phyloP scores from a whole-genome alignment of 2,329 filamentous ascomycete genomes.

The Aspergillus quadrilineatus region DNA sequence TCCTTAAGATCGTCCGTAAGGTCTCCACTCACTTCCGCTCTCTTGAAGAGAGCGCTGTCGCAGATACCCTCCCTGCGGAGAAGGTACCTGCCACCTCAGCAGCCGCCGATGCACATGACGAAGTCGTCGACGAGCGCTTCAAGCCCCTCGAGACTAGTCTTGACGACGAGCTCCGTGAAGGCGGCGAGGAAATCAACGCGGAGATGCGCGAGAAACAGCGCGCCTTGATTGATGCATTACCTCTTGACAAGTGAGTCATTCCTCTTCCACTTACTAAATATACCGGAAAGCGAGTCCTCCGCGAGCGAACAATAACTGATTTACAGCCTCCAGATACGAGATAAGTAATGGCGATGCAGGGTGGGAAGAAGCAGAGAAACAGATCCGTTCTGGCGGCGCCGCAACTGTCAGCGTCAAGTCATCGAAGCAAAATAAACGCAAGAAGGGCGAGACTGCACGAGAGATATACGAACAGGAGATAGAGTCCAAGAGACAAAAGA shows the following conservation, averaged over 20 bases:
- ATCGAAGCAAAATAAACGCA: conserved; percentile 69
- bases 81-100: conserved; percentile 38
- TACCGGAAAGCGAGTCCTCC: neutral
- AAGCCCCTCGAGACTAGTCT: conserved; percentile 69
- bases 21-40: conserved; percentile 74
- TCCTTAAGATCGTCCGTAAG: conserved; percentile 93
- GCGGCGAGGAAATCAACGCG: conserved; percentile 70
- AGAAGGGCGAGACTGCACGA: conserved; percentile 59
- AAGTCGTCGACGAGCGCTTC: conserved; percentile 64
- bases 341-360: conserved; percentile 48
- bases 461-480: conserved; percentile 49
- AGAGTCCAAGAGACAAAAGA: conserved; percentile 45
- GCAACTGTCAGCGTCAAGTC: conserved; percentile 73
- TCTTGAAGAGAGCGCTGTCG: conserved; percentile 72
- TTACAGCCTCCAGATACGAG: conserved; percentile 42
- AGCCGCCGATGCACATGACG: conserved; percentile 64
- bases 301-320: conserved; percentile 43
- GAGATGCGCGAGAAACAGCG: conserved; percentile 76
- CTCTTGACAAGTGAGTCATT: conserved; percentile 73
- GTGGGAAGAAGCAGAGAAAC: conserved; percentile 69
- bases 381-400: conserved; percentile 60
- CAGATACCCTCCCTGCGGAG: conserved; percentile 61
- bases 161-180: conserved; percentile 81
- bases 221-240: conserved; percentile 84
- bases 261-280: neutral